Percentiles rank a stretch among this genome's conserved stretches.
Evolutionary conservation across 495 filamentous ascomycete genomes (phyloP).

Genomic region (Echria macrotheca): DNA sequence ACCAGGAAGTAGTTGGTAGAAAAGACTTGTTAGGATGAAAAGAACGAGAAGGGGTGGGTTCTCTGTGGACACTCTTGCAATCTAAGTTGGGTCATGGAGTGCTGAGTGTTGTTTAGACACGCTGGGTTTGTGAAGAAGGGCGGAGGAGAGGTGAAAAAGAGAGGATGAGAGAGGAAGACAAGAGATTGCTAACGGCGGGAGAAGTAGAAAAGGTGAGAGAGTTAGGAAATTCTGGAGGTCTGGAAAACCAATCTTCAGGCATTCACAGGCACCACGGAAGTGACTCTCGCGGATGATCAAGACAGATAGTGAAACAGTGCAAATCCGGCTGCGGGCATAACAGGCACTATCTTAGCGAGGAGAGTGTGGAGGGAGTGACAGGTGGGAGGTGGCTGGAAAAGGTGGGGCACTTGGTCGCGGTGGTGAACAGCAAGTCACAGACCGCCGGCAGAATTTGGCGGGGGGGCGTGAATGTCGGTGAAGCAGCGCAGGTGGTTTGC

Average conservation of each 20-base stretch:
- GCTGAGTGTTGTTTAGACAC: background rate
- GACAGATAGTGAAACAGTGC: too few relatives aligned
- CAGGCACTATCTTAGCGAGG: conserved; percentile 15
- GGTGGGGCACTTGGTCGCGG: conserved; percentile 9
- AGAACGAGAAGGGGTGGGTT: too few relatives aligned
- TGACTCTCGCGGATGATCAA: too few relatives aligned
- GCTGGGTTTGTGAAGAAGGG: background rate
- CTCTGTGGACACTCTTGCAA: too few relatives aligned
- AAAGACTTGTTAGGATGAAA: too few relatives aligned
- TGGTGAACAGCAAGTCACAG: conserved; percentile 11
- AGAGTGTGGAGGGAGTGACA: background rate
- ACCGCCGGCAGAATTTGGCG: background rate
- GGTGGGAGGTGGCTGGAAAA: conserved; percentile 13
- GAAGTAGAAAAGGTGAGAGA: background rate
- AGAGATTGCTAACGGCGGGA: background rate
- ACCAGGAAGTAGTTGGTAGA: too few relatives aligned
- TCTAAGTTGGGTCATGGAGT: too few relatives aligned
- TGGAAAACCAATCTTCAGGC: too few relatives aligned
- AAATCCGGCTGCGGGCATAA: too few relatives aligned
- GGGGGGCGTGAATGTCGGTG: conserved; percentile 1
- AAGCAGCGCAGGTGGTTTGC: background rate
- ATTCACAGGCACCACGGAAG: too few relatives aligned
- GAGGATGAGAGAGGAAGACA: background rate
- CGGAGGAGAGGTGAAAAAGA: background rate
- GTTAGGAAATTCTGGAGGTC: too few relatives aligned